Conservation (phyloP, 129 eudicot genomes). For the Scalesia atractyloides region DNA sequence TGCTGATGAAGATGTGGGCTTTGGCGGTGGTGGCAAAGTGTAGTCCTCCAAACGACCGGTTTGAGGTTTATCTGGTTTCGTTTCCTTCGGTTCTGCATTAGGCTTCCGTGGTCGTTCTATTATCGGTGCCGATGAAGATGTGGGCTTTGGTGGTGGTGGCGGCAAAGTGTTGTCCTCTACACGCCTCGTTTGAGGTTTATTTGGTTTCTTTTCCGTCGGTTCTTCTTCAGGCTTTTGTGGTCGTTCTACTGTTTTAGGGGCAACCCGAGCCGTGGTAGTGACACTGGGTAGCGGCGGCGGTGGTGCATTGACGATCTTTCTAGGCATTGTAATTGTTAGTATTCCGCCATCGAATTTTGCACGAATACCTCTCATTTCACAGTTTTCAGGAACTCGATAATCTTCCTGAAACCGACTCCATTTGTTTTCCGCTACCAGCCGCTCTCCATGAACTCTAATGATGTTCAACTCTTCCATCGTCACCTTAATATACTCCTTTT, state of each 20-base stretch:
- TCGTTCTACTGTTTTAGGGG: constrained; percentile 7
- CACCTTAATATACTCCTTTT: constrained; percentile 52
- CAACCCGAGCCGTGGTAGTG: constrained; percentile 44
- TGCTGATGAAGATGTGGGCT: background rate
- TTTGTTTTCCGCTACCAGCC: constrained; percentile 52
- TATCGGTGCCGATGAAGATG: constrained; percentile 11
- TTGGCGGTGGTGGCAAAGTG: constrained; percentile 19
- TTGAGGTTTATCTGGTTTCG: constrained; percentile 27
- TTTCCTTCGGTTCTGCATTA: background rate
- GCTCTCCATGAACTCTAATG: constrained; percentile 64
- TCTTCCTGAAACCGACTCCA: constrained; percentile 73
- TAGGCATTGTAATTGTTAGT: constrained; percentile 57
- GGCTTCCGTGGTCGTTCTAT: constrained; percentile 18
- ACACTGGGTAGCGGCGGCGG: constrained; percentile 17
- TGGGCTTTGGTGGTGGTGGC: constrained; percentile 5
- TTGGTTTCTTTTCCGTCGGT: constrained; percentile 15
- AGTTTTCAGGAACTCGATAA: constrained; percentile 46
- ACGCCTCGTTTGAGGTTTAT: constrained; percentile 14
- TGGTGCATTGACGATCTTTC: constrained; percentile 11
- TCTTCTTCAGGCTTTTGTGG: background rate
- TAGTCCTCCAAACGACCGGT: background rate
- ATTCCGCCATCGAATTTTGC: constrained; percentile 60
- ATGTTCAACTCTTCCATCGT: constrained; percentile 60
- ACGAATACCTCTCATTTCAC: constrained; percentile 44
- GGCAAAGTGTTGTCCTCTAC: constrained; percentile 14